Conservation (phyloP, 1,284 basidiomycete genomes). For the Marasmius fiardii region DNA sequence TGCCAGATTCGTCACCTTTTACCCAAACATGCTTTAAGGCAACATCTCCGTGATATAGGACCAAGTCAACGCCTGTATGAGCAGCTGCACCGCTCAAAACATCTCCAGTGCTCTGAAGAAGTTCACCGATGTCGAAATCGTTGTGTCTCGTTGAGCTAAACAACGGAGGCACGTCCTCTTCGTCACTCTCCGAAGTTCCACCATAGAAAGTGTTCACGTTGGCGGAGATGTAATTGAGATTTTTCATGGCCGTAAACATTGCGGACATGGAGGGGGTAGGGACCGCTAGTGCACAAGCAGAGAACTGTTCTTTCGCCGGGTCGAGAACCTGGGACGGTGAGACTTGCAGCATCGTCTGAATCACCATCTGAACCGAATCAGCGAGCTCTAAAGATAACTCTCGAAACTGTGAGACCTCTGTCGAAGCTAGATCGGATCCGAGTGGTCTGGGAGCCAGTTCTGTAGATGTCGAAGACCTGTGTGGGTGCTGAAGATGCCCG, state of each 20-base stretch:
- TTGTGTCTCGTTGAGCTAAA: slow-evolving; percentile 14
- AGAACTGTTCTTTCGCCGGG: slow-evolving; percentile 87
- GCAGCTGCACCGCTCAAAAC: slow-evolving; percentile 83
- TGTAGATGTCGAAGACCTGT: slow-evolving; percentile 27
- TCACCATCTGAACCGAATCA: slow-evolving; percentile 82
- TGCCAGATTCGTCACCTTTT: slow-evolving; percentile 78
- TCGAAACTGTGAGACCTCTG: slow-evolving; percentile 43
- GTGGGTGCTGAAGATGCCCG: slow-evolving; percentile 62
- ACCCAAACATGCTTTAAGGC: slow-evolving; percentile 83
- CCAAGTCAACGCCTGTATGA: slow-evolving; percentile 80
- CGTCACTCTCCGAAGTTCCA: background rate
- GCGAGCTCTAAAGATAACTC: slow-evolving; percentile 81
- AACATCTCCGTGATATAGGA: slow-evolving; percentile 84
- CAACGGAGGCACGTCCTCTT: background rate
- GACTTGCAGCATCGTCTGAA: slow-evolving; percentile 86
- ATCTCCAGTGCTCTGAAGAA: slow-evolving; percentile 78
- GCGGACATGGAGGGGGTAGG: slow-evolving; percentile 86
- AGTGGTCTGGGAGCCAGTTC: slow-evolving; percentile 9
- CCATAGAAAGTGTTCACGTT: slow-evolving; percentile 58
- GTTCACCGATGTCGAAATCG: slow-evolving; percentile 69
- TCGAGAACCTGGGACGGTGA: slow-evolving; percentile 88
- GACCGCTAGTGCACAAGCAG: slow-evolving; percentile 80
- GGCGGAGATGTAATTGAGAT: slow-evolving; percentile 85
- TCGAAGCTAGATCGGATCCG: slow-evolving; percentile 17
- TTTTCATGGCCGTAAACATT: slow-evolving; percentile 85